Base-by-base conservation (phyloP, 495 filamentous ascomycete species). In the Opeltia flavorubescens region DNA sequence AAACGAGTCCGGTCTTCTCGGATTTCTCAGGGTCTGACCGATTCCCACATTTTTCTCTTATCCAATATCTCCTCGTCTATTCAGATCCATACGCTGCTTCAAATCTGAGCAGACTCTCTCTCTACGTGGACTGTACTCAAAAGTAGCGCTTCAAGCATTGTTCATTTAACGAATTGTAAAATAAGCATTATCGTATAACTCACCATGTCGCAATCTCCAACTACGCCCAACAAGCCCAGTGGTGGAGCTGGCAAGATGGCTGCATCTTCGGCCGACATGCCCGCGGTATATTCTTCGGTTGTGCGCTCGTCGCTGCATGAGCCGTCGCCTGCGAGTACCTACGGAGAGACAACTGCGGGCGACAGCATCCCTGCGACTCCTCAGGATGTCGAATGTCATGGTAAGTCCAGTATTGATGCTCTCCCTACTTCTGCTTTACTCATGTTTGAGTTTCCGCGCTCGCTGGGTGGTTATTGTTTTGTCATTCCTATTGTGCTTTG, bases 241-340 rank as follows among this genome's bases (percentile, higher is more conserved):
- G 20, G 33, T 33, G 15, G 35, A 33, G 46, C 24, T 18, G 21
- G 24, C n/a, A 50, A 49, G 33, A 30, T 34, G 2, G 12, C 44
- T 21, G 23, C 43, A n/a, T 29, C 46, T 23, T 54, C 46, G 20
- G 20, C 33, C 3, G 48, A 57, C 6, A 47, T 47, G 36, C 41
- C 35, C 31, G 42, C 47, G 29, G 50, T 53, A 17, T 20, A 40
- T 3, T 42, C 47, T 12, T 50, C 49, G 23, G 30, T 39, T 15
- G 50, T 53, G 47, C 50, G 35, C 20, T 31, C 43, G 7, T 58
- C 54, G 21, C 35, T 55, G 11, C 44, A 49, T n/a, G 55, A 61
- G 49, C 61, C 57, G 27, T 65, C 62, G 27, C 62, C 62, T 35
- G 61, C 61, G n/a, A 63, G 61, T 52, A 65, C 61, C 8, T 59